Evolutionary conservation across 805 yeast genomes (phyloP).

Genomic region (Cyberlindnera nakhonratchasimensis): DNA sequence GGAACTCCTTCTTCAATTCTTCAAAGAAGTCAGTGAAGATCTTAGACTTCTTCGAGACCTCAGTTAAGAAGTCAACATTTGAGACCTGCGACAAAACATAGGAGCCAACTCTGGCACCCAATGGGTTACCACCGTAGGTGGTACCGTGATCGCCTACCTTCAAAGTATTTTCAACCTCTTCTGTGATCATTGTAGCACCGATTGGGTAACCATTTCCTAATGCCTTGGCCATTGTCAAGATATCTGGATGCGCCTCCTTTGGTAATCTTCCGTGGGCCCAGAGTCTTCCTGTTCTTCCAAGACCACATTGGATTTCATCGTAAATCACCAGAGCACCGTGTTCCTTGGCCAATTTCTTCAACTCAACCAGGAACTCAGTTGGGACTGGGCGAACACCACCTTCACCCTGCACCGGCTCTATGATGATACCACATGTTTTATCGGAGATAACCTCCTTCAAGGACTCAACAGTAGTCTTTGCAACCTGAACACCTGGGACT

Average conservation of each 20-base stretch:
- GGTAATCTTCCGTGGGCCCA: slow-evolving; percentile 90
- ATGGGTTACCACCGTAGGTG: slow-evolving; percentile 95
- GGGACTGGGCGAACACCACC: slow-evolving; percentile 83
- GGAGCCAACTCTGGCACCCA: slow-evolving; percentile 77
- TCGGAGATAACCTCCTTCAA: slow-evolving; percentile 45
- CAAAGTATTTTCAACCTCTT: slow-evolving; percentile 66
- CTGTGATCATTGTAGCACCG: slow-evolving; percentile 88
- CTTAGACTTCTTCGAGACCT: slow-evolving; percentile 60
- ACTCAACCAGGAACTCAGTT: slow-evolving; percentile 56
- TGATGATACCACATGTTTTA: slow-evolving; percentile 77
- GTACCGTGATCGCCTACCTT: slow-evolving; percentile 97
- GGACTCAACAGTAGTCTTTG: slow-evolving; percentile 56
- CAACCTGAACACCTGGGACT: slow-evolving; percentile 82
- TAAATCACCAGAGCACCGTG: slow-evolving; percentile 75
- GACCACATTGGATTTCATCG: slow-evolving; percentile 96
- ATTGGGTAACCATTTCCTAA: slow-evolving; percentile 96
- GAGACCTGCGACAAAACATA: slow-evolving; percentile 72
- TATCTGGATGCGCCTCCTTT: slow-evolving; percentile 86
- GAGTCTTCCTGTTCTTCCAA: slow-evolving; percentile 85
- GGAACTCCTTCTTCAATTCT: slow-evolving; percentile 50
- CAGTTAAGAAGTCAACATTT: slow-evolving; percentile 51
- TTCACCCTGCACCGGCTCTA: slow-evolving; percentile 98
- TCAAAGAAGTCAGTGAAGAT: slow-evolving; percentile 49
- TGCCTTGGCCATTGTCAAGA: slow-evolving; percentile 92
- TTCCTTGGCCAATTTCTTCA: slow-evolving; percentile 64